Conservation (phyloP, 371 early-diverging fungal species). For the Rhizopus sp. region DNA sequence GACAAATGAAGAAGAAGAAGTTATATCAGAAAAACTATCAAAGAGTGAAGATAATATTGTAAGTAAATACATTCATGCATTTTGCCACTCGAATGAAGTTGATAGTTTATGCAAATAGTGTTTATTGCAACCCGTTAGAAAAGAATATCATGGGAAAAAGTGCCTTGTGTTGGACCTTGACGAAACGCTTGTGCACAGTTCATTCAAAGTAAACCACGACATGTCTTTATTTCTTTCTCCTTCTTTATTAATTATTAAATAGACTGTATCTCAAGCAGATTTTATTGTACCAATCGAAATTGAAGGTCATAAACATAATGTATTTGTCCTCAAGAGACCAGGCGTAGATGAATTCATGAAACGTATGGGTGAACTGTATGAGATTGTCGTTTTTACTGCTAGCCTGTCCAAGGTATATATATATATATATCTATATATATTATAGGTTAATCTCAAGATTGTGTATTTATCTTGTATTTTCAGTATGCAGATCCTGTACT, state of each 20-base stretch:
- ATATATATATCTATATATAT: too few relatives aligned
- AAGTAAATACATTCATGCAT: not conserved
- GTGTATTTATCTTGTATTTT: not conserved
- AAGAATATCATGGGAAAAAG: conserved; percentile 34
- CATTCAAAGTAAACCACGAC: conserved; percentile 39
- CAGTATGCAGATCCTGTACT: conserved; percentile 96
- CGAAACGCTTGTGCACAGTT: conserved; percentile 66
- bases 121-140: conserved; percentile 1
- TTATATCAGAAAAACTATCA: not conserved
- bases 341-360: conserved; percentile 89
- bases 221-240: not conserved
- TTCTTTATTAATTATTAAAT: not conserved
- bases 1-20: not conserved
- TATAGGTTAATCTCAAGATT: too few relatives aligned
- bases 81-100: not conserved
- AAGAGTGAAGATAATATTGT: not conserved
- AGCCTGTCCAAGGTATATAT: conserved; percentile 79
- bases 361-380: conserved; percentile 81
- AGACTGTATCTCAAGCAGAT: conserved; percentile 73
- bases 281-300: conserved; percentile 85
- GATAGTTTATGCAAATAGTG: not conserved
- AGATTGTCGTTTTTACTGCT: conserved; percentile 94
- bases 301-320: conserved; percentile 83
- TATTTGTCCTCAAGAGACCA: conserved; percentile 92
- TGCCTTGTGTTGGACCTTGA: conserved; percentile 68